Percentiles rank a stretch among this genome's conserved stretches.
Evolutionary conservation across 2,329 filamentous ascomycete genomes (phyloP).

Genomic region (Cladophialophora yegresii): DNA sequence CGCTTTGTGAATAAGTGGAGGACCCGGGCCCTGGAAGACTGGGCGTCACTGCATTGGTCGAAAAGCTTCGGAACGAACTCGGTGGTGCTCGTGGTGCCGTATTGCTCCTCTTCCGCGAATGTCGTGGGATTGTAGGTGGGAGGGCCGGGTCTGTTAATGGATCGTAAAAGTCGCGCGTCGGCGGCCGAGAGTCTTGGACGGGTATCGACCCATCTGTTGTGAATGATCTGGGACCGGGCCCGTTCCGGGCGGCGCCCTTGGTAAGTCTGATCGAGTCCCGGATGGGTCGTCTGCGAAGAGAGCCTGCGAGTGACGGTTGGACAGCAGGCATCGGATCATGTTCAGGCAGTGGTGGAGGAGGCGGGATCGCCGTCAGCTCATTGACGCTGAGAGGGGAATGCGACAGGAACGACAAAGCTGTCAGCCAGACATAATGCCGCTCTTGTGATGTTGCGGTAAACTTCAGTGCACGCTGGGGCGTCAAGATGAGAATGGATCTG

Average conservation of each 20-base stretch:
- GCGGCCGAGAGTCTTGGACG: slow-evolving; percentile 37
- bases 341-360: slow-evolving; percentile 55
- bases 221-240: slow-evolving; percentile 45
- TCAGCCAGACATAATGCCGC: slow-evolving; percentile 92
- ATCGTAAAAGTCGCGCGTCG: slow-evolving; percentile 36
- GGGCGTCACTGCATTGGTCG: slow-evolving; percentile 47
- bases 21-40: slow-evolving; percentile 29
- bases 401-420: slow-evolving; percentile 88
- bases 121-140: slow-evolving; percentile 59
- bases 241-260: slow-evolving; percentile 65
- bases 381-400: slow-evolving; percentile 82
- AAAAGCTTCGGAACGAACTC: slow-evolving; percentile 77
- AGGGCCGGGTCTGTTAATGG: slow-evolving; percentile 48
- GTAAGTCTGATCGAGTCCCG: slow-evolving; percentile 88
- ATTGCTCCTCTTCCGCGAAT: slow-evolving; percentile 85
- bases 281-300: slow-evolving; percentile 62
- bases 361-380: slow-evolving; percentile 65
- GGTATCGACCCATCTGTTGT: slow-evolving; percentile 39
- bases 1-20: slow-evolving; percentile 33
- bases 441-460: slow-evolving; percentile 84
- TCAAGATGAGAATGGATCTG: slow-evolving; percentile 91
- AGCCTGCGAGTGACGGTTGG: slow-evolving; percentile 48
- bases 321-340: slow-evolving; percentile 21
- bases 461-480: slow-evolving; percentile 88
- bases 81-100: slow-evolving; percentile 74